phyloP scores from a whole-genome alignment of 441 rosid species.

The Raphanus hybrid region DNA sequence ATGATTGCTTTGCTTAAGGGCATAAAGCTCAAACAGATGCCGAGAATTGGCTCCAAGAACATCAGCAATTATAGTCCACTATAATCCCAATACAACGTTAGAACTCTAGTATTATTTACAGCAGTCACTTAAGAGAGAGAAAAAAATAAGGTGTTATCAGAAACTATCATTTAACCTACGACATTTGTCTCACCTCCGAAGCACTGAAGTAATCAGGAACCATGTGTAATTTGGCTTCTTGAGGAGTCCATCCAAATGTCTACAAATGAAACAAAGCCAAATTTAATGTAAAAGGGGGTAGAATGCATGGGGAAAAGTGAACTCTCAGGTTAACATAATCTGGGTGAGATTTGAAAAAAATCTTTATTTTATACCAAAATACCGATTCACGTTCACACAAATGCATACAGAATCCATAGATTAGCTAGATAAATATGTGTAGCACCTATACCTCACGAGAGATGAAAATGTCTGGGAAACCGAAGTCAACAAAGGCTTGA shows the following conservation, averaged over 20 bases:
- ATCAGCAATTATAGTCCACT: conserved; percentile 88
- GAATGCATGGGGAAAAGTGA: background rate
- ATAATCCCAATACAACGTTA: conserved; percentile 38
- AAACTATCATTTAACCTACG: conserved; percentile 6
- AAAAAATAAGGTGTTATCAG: background rate
- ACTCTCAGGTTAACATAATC: background rate
- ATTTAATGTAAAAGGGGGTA: conserved; percentile 12
- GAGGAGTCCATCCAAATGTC: conserved; percentile 93
- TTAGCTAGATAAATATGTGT: background rate
- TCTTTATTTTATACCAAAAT: no score
- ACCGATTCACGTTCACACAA: background rate
- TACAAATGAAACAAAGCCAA: conserved; percentile 48
- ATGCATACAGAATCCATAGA: conserved; percentile 14
- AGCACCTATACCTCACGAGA: conserved; percentile 85
- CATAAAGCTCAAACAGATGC: conserved; percentile 92
- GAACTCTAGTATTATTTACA: conserved; percentile 20
- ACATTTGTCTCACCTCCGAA: conserved; percentile 68
- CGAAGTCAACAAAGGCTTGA: conserved; percentile 79
- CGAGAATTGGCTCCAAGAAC: conserved; percentile 91
- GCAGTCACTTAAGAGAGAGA: background rate
- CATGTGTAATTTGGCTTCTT: conserved; percentile 95
- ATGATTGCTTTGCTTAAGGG: conserved; percentile 83
- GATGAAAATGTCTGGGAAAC: conserved; percentile 84
- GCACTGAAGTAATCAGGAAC: conserved; percentile 84
- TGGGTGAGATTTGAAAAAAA: background rate